Percentiles rank a stretch among this genome's conserved stretches.
phyloP scores from a whole-genome alignment of 768 basidiomycete genomes.

The Leccinellum rugosiceps region DNA sequence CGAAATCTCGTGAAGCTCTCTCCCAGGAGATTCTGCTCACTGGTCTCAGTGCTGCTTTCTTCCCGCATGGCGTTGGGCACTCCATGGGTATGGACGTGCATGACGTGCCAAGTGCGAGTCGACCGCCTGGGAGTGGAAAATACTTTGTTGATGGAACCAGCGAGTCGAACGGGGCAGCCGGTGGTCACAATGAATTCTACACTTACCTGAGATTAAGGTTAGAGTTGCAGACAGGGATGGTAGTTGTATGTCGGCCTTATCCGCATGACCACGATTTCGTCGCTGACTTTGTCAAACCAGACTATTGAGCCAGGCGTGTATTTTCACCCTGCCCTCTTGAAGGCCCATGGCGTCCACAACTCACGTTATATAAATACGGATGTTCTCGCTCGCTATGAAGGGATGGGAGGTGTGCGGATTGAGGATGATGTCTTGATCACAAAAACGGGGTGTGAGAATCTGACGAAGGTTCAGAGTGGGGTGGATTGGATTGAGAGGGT shows the following conservation, averaged over 20 bases:
- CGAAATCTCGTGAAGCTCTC: conserved; percentile 16
- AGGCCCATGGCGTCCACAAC: conserved; percentile 57
- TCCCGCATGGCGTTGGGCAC: conserved; percentile 92
- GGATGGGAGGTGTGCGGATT: conserved; percentile 88
- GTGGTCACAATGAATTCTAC: conserved; percentile 68
- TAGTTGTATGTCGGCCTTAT: conserved; percentile 60
- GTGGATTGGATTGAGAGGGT: conserved; percentile 79
- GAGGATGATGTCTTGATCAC: conserved; percentile 90
- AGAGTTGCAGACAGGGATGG: conserved; percentile 74
- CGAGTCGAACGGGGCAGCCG: conserved; percentile 56
- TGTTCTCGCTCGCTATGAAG: conserved; percentile 49
- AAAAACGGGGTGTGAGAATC: conserved; percentile 68
- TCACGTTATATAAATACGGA: conserved; percentile 40
- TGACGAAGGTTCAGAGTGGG: conserved; percentile 84
- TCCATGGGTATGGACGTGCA: conserved; percentile 93
- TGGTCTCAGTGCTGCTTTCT: conserved; percentile 82
- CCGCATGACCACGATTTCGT: background rate
- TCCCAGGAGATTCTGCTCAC: conserved; percentile 62
- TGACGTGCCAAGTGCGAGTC: conserved; percentile 82
- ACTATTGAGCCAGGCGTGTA: conserved; percentile 92
- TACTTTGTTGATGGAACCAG: conserved; percentile 74
- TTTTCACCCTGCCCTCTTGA: conserved; percentile 78
- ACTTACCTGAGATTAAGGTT: conserved; percentile 75
- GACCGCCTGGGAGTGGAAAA: conserved; percentile 55
- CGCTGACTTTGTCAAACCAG: conserved; percentile 33